Base-by-base conservation (phyloP, 306 rosid genomes). In the Mimosa pudica region DNA sequence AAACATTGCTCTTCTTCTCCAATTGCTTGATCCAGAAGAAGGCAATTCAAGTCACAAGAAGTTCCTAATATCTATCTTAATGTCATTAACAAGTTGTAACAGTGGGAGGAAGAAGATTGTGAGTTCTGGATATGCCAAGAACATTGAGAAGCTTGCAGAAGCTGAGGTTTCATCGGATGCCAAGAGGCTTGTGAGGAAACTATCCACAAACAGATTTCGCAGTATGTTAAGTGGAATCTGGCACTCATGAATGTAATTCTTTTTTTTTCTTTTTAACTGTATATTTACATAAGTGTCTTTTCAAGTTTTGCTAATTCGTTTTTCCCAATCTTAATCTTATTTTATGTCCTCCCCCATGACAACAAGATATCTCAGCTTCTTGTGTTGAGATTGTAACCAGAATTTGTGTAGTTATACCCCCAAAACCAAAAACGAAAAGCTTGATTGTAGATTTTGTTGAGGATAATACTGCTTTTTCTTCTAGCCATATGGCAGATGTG, bases 81-180 rank as follows among this genome's bases (percentile, higher is more conserved):
- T 83, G 83, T 90, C 98, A 67, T 74, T 94, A 76, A 91, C 98
- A 35, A 88, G 89, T 47, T 85, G 97, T 84, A 89, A 84, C 79
- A 86, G 98, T 82, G 97, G 94, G 74, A 89, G 91, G 81, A 89
- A 86, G 62, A 94, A 90, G 89, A 94, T 94, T 82, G 86, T 81
- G 47, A 84, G 82, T 82, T 91, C 95, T 60, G 94, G 94, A 42
- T 88, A 86, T 78, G 82, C 88, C 78, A 90, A 90, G 76, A 91
- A 88, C 85, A 85, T 94, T 71, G 92, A 94, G 82, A 92, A 89
- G 79, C 93, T 94, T 60, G 98, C 98, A 80, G 94, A 92, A 74
- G 87, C 92, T 57, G 89, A 90, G 73, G 91, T 89, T 79, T 84
- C 87, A 64, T 82, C 87, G 44, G 98, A 94, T 84, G 98, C 98